Percentiles rank a stretch among this genome's conserved stretches.
These are phyloP conservation scores for Lactarius akahatsu DNA, from an alignment of 768 basidiomycete species.

Conservation along the genomic window DNA sequence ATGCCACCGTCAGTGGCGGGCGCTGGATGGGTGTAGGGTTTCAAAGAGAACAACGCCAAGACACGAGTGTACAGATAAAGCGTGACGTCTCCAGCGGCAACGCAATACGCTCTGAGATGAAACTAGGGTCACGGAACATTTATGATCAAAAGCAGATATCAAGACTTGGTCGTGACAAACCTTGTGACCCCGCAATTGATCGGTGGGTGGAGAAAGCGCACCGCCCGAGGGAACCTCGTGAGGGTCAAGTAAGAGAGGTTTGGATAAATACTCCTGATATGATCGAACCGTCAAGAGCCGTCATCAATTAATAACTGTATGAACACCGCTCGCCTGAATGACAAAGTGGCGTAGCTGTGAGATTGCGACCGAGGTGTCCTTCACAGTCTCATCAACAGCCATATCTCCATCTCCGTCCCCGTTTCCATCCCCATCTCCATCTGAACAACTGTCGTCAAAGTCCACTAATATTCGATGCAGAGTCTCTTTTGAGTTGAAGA, in stretches of 20 bases:
- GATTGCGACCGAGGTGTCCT: conserved; percentile 60
- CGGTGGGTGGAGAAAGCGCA: conserved; percentile 23
- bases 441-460: conserved; percentile 65
- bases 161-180: conserved; percentile 38
- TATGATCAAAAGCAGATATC: too few relatives aligned
- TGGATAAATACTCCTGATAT: conserved; percentile 76
- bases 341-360: conserved; percentile 96
- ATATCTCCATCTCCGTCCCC: conserved; percentile 35
- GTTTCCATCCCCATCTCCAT: conserved; percentile 41
- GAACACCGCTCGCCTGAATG: conserved; percentile 66
- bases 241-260: conserved; percentile 78
- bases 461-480: conserved; percentile 74
- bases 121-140: conserved; percentile 52
- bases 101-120: conserved; percentile 87
- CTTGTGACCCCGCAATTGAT: conserved; percentile 53
- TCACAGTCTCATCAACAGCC: not conserved
- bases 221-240: conserved; percentile 42
- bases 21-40: conserved; percentile 58
- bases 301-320: conserved; percentile 1
- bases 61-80: conserved; percentile 81
- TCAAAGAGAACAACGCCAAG: conserved; percentile 84
- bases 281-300: conserved; percentile 12
- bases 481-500: conserved; percentile 77
- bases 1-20: conserved; percentile 33
- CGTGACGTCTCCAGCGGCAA: conserved; percentile 71